Evolutionary conservation across 2,329 filamentous ascomycete species (phyloP).

Genomic region (Monosporascus sp.): DNA sequence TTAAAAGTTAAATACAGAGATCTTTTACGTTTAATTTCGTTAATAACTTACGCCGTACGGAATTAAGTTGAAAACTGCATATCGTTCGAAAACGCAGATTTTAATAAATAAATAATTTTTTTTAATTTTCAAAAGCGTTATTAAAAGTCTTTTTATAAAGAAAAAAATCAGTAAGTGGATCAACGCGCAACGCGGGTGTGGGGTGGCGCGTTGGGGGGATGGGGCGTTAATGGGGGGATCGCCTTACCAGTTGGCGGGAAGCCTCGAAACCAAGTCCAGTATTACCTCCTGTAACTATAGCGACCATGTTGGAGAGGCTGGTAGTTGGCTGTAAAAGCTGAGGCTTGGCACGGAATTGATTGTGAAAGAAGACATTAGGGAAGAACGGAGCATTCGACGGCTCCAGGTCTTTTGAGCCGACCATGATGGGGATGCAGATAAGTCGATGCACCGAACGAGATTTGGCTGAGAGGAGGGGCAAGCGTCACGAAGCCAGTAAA

Average conservation of each 20-base stretch:
- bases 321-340: conserved; percentile 13
- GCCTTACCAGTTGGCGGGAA: conserved; percentile 34
- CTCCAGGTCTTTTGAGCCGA: conserved; percentile 6
- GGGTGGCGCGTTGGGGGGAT: too few species aligned
- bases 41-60: too few species aligned
- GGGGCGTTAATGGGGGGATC: too few species aligned
- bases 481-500: not conserved
- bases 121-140: too few species aligned
- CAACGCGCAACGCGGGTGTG: too few species aligned
- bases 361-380: conserved; percentile 17
- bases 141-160: too few species aligned
- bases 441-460: not conserved
- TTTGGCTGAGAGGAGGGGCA: not conserved
- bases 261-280: conserved; percentile 43
- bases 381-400: conserved; percentile 4
- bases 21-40: too few species aligned
- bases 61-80: too few species aligned
- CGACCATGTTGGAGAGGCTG: conserved; percentile 30
- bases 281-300: conserved; percentile 46
- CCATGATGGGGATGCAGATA: conserved; percentile 1
- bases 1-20: too few species aligned
- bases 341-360: conserved; percentile 21
- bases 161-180: too few species aligned
- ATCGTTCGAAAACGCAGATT: too few species aligned
- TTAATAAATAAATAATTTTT: too few species aligned